Evolutionary conservation across 441 rosid genomes (phyloP).

Genomic region (Corymbia calophylla): DNA sequence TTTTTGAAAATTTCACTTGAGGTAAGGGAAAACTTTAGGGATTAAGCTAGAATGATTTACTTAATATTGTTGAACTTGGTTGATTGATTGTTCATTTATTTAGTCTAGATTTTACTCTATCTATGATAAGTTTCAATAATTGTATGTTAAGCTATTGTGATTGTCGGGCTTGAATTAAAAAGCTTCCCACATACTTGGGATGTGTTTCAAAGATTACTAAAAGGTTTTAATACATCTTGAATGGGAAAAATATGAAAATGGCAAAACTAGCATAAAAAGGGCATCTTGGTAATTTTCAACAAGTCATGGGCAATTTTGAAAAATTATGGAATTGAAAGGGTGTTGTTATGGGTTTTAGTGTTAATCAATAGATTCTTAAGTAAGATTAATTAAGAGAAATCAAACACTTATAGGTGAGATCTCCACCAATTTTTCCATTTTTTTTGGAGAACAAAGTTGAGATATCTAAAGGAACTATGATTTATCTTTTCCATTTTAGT

Average conservation of each 20-base stretch:
- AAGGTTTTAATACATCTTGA: background rate
- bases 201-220: background rate
- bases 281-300: background rate
- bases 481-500: background rate
- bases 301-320: background rate
- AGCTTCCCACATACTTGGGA: background rate
- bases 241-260: background rate
- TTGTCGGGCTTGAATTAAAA: background rate
- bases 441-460: background rate
- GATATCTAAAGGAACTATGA: background rate
- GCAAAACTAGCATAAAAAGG: background rate
- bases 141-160: background rate
- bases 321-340: background rate
- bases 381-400: background rate
- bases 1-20: no score
- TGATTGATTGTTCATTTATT: background rate
- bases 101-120: no score
- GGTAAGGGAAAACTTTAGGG: no score
- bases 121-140: background rate
- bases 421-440: accelerated
- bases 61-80: no score
- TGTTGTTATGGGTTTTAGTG: background rate
- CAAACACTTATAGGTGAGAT: background rate
- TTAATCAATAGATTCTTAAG: background rate
- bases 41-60: no score